Base-by-base conservation (phyloP, 2,329 filamentous ascomycete species). In the Cercospora sojina region DNA sequence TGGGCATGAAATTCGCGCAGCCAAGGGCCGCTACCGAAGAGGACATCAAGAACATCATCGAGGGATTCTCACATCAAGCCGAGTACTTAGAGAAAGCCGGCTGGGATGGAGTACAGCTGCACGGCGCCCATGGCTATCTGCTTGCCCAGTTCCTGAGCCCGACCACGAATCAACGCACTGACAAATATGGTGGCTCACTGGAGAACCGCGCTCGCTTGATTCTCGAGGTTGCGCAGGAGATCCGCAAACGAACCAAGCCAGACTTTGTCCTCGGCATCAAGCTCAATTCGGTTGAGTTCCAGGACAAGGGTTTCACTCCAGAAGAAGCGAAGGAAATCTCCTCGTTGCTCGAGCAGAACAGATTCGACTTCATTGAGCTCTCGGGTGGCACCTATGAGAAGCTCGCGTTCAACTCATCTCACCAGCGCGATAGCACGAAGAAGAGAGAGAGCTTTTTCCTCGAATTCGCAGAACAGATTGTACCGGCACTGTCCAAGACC, bases 21-120 rank as follows among this genome's bases (percentile, higher is more conserved):
- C 86, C 86, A 0, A 82, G 82, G 43, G 80, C 84, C 1, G 85
- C 84, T 29, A 84, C 83, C 0, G 77, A 83, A 25, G 79, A 81
- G 13, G 86, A 89, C 58, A 86, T 91, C 70, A 74, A 81, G 41
- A 74, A 78, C 13, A 74, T 91, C n/a, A 81, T 88, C n/a, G 81
- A 86, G 23, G 83, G 83, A 2, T 91, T 88, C 71, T 85, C 85
- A 0, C 84, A 90, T 71, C 83, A 87, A 0, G 87, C 87, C 0
- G 84, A 87, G 71, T 90, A 84, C 69, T 79, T 86, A 4, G 82
- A 89, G 66, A 86, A 86, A 73, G 87, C 87, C 0, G 88, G 88
- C 2, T 91, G 77, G 64, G 83, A 85, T 67, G 84, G 84, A 43
- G 74, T 83, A 20, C 68, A 83, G 67, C 74, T 83, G 6, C 82